Evolutionary conservation across 2,329 filamentous ascomycete genomes (phyloP).

Genomic region (Penicillium italicum): DNA sequence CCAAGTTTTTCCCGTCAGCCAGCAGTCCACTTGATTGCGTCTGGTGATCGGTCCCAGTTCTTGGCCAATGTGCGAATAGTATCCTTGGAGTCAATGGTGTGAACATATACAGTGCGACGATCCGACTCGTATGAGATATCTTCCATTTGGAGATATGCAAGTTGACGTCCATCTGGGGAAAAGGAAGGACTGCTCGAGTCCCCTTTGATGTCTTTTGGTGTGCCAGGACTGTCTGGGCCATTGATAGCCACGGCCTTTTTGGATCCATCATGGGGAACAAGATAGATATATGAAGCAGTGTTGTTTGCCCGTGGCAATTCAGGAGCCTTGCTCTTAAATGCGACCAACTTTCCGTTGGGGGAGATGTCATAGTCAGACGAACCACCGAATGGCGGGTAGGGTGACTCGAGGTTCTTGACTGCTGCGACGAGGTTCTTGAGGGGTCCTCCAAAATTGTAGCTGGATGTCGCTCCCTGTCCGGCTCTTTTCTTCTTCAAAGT

Average conservation of each 20-base stretch:
- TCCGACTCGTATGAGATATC: conserved; percentile 76
- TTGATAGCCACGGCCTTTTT: conserved; percentile 47
- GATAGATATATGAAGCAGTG: conserved; percentile 80
- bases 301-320: conserved; percentile 52
- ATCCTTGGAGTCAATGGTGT: conserved; percentile 32
- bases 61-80: conserved; percentile 39
- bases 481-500: conserved; percentile 47
- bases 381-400: conserved; percentile 66
- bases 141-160: conserved; percentile 78
- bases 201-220: conserved; percentile 55
- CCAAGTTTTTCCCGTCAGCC: conserved; percentile 58
- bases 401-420: conserved; percentile 45
- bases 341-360: conserved; percentile 39
- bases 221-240: conserved; percentile 34
- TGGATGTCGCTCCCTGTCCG: conserved; percentile 35
- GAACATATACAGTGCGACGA: conserved; percentile 52
- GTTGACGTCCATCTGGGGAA: conserved; percentile 65
- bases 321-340: conserved; percentile 44
- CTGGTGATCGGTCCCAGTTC: conserved; percentile 53
- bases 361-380: conserved; percentile 71
- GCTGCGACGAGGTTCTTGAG: conserved; percentile 46
- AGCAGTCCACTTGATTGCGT: conserved; percentile 48
- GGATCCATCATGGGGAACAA: conserved; percentile 62
- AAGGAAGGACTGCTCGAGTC: conserved; percentile 64
- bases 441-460: conserved; percentile 52